Evolutionary conservation across 495 filamentous ascomycete species (phyloP), one percentile per base, ranked within the genome.

Genomic region (Mytilinidion resinicola): DNA sequence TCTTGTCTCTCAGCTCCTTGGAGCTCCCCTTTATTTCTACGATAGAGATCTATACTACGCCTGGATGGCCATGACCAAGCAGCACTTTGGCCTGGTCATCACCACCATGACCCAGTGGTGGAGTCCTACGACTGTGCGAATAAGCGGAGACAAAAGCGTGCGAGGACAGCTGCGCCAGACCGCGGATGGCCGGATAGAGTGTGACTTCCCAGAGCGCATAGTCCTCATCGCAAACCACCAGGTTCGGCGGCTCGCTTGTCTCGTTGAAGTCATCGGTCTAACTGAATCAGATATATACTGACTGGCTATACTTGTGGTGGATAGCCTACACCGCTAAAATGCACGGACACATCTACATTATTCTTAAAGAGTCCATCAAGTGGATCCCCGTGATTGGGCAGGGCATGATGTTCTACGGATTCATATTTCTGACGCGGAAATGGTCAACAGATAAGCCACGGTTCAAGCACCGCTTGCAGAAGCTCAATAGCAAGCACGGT

Each of bases 231-330:
- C 89, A 17, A 93, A 93, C 69, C 89, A 93, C 69, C 88, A 91
- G 79, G 80, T 72, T 53, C n/a, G 60, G 41, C 20, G 17, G 11
- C 12, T 21, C 39, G 1, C 53, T 15, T 11, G 3, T n/a, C n/a
- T 17, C 11, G 14, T 10, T 21, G 5, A 10, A 20, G 17, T 33
- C 21, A 14, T 9, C 11, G 6, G 9, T 17, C 60, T 69, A 48
- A 57, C 25, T 4, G 14, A 48, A 20, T 8, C 20, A 70, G 65
- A 69, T 93, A 50, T 93, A 93, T 64, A 89, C 89, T 6, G 89
- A 93, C 72, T 93, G 89, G 89, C 70, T 92, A 10, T 93, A 93
- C 67, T 76, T 93, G 11, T 93, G 89, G 89, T 93, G 89, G 88
- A 81, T 87, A 15, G 85, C 85, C 20, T 93, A 92, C 62, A 84